These are phyloP conservation scores for Solanum habrochaites DNA, from an alignment of 257 asterid genomes.

Conservation along the genomic window DNA sequence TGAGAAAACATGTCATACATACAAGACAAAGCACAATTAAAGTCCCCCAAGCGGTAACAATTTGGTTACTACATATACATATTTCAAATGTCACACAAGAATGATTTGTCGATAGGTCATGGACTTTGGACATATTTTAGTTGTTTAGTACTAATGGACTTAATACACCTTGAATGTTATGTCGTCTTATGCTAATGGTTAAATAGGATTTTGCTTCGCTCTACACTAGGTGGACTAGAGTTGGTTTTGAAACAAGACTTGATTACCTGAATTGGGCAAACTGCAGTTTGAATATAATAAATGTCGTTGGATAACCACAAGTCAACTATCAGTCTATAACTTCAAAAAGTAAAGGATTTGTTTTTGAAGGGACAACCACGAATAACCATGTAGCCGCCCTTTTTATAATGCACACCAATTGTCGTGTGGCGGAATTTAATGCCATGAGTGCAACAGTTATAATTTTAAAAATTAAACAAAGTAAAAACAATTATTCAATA, in stretches of 20 bases:
- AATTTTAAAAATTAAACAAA: background rate
- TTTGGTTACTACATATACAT: background rate
- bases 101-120: background rate
- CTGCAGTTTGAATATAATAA: background rate
- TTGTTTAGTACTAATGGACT: too few species aligned
- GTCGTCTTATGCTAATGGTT: background rate
- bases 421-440: background rate
- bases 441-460: background rate
- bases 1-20: background rate
- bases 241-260: background rate
- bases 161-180: background rate
- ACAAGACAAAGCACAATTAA: background rate
- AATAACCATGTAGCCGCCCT: background rate
- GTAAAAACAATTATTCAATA: background rate
- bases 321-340: background rate
- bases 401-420: background rate
- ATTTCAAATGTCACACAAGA: background rate
- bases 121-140: background rate
- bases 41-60: background rate
- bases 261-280: background rate
- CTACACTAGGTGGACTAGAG: background rate
- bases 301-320: background rate
- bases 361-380: background rate
- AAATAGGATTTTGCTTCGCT: background rate
- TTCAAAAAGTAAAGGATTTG: background rate